Conservation (phyloP, 169 alveolate genomes). For the Fabrea salina region DNA sequence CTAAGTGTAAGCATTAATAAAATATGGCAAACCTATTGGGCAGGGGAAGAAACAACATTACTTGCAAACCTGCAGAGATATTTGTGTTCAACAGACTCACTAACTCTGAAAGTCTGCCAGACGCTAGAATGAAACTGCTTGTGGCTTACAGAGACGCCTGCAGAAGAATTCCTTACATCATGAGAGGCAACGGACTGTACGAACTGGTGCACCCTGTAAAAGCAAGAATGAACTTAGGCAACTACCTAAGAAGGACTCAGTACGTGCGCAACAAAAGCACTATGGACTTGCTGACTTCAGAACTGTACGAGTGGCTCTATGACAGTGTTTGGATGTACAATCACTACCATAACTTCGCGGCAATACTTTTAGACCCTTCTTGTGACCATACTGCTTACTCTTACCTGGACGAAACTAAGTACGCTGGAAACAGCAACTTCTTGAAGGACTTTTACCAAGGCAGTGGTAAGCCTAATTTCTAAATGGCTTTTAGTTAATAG, state of each 20-base stretch:
- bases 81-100: not conserved
- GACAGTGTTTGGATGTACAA: conserved; percentile 5
- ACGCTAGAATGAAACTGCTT: not conserved
- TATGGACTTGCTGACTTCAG: not conserved
- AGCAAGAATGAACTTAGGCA: conserved; percentile 11
- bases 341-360: conserved; percentile 7
- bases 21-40: too few relatives aligned
- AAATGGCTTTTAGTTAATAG: not conserved
- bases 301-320: not conserved
- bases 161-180: conserved; percentile 6
- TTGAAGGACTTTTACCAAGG: not conserved
- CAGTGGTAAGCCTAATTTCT: not conserved
- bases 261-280: not conserved
- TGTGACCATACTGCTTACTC: not conserved
- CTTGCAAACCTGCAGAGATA: conserved; percentile 8
- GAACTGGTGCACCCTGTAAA: not conserved
- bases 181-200: not conserved
- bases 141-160: conserved; percentile 11
- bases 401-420: not conserved
- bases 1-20: not conserved
- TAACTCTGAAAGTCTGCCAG: conserved; percentile 3
- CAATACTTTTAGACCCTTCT: not conserved
- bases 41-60: conserved; percentile 20
- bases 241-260: not conserved
- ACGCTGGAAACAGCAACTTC: conserved; percentile 2